These are phyloP conservation scores for Areca catechu DNA, from an alignment of 176 grass and related monocot genomes.

Conservation along the genomic window DNA sequence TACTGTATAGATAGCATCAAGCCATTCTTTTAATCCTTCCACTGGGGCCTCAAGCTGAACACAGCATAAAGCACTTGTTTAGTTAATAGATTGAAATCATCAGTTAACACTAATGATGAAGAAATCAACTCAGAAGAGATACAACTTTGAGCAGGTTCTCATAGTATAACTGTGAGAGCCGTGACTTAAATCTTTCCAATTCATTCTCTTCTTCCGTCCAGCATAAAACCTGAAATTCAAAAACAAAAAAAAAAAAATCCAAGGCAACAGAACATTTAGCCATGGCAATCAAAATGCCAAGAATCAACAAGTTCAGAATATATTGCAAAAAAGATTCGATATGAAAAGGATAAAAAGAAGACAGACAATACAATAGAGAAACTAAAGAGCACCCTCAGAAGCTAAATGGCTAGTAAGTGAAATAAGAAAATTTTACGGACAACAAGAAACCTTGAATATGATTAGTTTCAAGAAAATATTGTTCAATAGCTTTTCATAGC, in stretches of 20 bases:
- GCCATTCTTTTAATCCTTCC: constrained; percentile 80
- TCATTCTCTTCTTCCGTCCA: constrained; percentile 68
- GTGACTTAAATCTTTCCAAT: constrained; percentile 76
- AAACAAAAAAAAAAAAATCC: constrained; percentile 2
- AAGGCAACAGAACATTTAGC: neutral
- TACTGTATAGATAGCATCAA: constrained; percentile 78
- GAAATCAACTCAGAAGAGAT: constrained; percentile 12
- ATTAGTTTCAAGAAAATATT: too few species aligned
- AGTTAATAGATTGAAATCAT: neutral
- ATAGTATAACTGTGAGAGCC: constrained; percentile 65
- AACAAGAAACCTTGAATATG: too few species aligned
- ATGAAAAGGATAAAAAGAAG: too few species aligned
- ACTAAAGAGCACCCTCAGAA: too few species aligned
- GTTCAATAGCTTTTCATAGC: too few species aligned
- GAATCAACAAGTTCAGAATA: too few species aligned
- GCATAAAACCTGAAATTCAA: constrained; percentile 51
- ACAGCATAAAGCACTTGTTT: neutral
- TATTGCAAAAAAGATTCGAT: too few species aligned
- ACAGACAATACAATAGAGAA: too few species aligned
- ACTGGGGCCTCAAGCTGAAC: constrained; percentile 71
- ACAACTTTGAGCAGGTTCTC: constrained; percentile 76
- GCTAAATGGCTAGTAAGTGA: too few species aligned
- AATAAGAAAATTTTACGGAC: too few species aligned
- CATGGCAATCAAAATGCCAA: too few species aligned
- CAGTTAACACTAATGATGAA: neutral